phyloP scores from a whole-genome alignment of 2,329 filamentous ascomycete species.

The Lachnellula cervina region DNA sequence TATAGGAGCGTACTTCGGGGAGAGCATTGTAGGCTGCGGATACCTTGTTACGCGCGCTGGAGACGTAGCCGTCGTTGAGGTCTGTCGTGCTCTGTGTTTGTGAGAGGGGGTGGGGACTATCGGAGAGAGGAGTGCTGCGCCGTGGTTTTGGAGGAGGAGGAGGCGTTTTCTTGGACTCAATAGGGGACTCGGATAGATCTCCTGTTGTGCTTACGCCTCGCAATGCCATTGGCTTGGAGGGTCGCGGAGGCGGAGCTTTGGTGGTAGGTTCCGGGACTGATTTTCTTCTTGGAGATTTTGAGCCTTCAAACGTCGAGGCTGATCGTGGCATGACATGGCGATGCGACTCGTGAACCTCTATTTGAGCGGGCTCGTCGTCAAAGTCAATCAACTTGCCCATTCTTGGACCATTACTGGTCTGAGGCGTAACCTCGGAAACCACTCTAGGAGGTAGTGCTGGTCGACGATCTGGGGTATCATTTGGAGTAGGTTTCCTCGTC shows the following conservation, averaged over 20 bases:
- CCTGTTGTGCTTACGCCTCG: conserved; percentile 35
- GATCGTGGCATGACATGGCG: conserved; percentile 25
- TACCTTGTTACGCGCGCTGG: conserved; percentile 27
- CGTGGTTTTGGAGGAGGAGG: conserved; percentile 32
- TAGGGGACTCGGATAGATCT: conserved; percentile 32
- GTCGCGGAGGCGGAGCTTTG: conserved; percentile 47
- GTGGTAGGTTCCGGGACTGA: conserved; percentile 15
- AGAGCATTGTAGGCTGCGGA: conserved; percentile 30
- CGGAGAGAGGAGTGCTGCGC: conserved; percentile 5
- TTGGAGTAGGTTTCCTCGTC: conserved; percentile 7
- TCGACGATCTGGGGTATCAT: conserved; percentile 18
- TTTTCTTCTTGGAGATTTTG: conserved; percentile 30
- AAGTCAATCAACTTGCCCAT: conserved; percentile 60
- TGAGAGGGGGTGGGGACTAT: conserved; percentile 22
- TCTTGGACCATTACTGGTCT: conserved; percentile 32
- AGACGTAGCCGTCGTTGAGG: conserved; percentile 24
- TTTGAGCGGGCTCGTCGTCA: conserved; percentile 45
- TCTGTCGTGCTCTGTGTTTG: conserved; percentile 26
- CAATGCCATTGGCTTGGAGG: conserved; percentile 53
- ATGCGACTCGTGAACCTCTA: conserved; percentile 33
- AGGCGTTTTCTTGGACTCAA: conserved; percentile 37
- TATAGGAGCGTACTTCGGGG: conserved; percentile 29
- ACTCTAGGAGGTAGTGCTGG: conserved; percentile 26
- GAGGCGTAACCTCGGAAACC: conserved; percentile 19
- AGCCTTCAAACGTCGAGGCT: conserved; percentile 21